Evolutionary conservation across 192 early-diverging fungal species (phyloP).

Genomic region (Mortierella hygrophila): DNA sequence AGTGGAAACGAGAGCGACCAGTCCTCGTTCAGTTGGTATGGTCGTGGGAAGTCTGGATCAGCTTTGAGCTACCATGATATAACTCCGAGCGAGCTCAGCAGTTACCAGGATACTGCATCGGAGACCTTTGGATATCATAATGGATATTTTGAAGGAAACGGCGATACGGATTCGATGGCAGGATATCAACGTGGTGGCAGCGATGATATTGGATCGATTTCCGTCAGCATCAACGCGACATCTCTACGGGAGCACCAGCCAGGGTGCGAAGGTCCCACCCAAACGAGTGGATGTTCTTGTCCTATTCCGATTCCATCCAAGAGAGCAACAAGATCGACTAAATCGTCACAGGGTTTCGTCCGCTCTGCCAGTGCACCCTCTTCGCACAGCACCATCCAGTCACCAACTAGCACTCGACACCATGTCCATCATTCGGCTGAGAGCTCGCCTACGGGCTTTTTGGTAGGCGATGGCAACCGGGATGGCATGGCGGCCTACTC

Average conservation of each 20-base stretch:
- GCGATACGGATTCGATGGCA: background rate
- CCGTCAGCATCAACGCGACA: background rate
- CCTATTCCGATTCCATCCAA: background rate
- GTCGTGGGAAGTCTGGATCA: constrained; percentile 40
- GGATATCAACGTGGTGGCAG: background rate
- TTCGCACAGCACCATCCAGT: background rate
- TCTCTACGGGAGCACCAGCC: background rate
- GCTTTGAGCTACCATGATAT: constrained; percentile 38
- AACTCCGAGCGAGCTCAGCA: constrained; percentile 35
- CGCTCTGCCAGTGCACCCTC: background rate
- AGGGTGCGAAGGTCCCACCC: background rate
- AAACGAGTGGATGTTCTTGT: background rate
- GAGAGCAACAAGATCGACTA: background rate
- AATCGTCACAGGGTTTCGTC: background rate
- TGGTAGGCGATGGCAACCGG: background rate
- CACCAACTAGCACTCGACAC: background rate
- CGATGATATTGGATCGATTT: background rate
- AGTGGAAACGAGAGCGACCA: constrained; percentile 15
- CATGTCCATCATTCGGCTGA: background rate
- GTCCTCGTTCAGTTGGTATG: constrained; percentile 49
- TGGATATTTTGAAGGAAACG: background rate
- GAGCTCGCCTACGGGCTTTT: background rate
- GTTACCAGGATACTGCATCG: constrained; percentile 18
- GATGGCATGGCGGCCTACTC: background rate
- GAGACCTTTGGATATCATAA: background rate